These are phyloP conservation scores for Tylopilus intermedius DNA, from an alignment of 768 basidiomycete species.

Conservation along the genomic window DNA sequence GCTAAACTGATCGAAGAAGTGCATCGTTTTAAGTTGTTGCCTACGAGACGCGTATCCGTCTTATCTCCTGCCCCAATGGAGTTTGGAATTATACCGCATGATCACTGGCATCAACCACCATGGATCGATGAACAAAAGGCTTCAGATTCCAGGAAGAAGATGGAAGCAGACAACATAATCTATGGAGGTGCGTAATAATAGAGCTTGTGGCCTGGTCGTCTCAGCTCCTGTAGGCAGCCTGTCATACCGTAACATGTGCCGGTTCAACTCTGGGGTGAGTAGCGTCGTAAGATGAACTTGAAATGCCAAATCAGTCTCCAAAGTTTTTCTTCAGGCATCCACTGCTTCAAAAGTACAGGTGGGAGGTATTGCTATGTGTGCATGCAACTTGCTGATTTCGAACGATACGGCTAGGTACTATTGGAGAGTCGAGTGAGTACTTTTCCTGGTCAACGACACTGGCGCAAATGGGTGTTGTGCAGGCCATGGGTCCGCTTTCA, in stretches of 20 bases:
- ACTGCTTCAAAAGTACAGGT: conserved; percentile 30
- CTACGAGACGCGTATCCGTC: conserved; percentile 29
- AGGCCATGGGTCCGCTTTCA: conserved; percentile 51
- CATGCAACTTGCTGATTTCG: background rate
- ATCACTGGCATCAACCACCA: conserved; percentile 66
- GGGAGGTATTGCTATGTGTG: background rate
- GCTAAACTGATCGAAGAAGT: background rate
- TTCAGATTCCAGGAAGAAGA: conserved; percentile 42
- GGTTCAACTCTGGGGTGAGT: conserved; percentile 66
- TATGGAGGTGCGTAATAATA: conserved; percentile 40
- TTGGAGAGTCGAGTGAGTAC: conserved; percentile 27
- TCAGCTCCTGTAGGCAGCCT: conserved; percentile 8
- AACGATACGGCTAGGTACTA: conserved; percentile 18
- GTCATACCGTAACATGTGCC: conserved; percentile 69
- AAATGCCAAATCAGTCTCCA: background rate
- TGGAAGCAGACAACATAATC: conserved; percentile 44
- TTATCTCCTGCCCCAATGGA: conserved; percentile 43
- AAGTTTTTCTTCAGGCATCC: conserved; percentile 48
- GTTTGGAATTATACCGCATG: conserved; percentile 55
- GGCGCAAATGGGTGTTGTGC: background rate
- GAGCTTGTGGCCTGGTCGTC: background rate
- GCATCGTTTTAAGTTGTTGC: conserved; percentile 15
- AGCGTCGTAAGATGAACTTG: background rate
- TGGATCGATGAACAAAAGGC: conserved; percentile 72
- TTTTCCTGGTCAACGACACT: conserved; percentile 34